phyloP scores from a whole-genome alignment of 805 yeast species.

The Candida saitoana region DNA sequence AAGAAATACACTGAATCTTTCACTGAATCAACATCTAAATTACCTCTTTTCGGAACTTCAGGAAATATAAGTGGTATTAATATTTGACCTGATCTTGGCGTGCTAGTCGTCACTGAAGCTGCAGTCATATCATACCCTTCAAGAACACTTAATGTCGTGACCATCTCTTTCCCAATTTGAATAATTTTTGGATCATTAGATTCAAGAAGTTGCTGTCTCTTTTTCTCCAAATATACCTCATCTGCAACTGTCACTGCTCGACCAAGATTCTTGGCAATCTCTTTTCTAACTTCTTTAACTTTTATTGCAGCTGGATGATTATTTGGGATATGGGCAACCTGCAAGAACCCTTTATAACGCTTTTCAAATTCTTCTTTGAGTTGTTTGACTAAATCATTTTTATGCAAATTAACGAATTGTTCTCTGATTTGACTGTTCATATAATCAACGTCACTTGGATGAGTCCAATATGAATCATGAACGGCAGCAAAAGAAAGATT shows the following conservation, averaged over 20 bases:
- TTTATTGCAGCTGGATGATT: slow-evolving; percentile 48
- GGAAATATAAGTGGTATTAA: slow-evolving; percentile 71
- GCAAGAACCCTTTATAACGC: slow-evolving; percentile 71
- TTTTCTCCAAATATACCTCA: slow-evolving; percentile 68
- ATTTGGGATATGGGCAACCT: slow-evolving; percentile 52
- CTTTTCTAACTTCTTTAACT: slow-evolving; percentile 47
- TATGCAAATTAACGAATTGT: slow-evolving; percentile 75
- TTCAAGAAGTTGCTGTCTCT: slow-evolving; percentile 51
- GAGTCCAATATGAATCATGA: slow-evolving; percentile 98
- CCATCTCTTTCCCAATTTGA: slow-evolving; percentile 50
- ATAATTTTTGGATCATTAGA: slow-evolving; percentile 50
- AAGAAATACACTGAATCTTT: slow-evolving; percentile 80
- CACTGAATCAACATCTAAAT: slow-evolving; percentile 72
- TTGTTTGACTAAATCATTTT: slow-evolving; percentile 63
- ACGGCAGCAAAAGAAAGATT: slow-evolving; percentile 85
- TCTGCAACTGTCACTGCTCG: slow-evolving; percentile 62
- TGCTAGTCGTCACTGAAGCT: slow-evolving; percentile 17
- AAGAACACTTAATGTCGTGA: slow-evolving; percentile 65
- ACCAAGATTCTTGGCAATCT: slow-evolving; percentile 46
- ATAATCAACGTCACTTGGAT: slow-evolving; percentile 73
- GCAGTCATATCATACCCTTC: slow-evolving; percentile 27
- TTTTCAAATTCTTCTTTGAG: slow-evolving; percentile 75
- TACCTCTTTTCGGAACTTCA: slow-evolving; percentile 72
- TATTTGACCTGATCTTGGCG: slow-evolving; percentile 35
- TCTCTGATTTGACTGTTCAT: slow-evolving; percentile 73